Conservation (phyloP, 345 rosid species). For the Schrenkiella parvula region DNA sequence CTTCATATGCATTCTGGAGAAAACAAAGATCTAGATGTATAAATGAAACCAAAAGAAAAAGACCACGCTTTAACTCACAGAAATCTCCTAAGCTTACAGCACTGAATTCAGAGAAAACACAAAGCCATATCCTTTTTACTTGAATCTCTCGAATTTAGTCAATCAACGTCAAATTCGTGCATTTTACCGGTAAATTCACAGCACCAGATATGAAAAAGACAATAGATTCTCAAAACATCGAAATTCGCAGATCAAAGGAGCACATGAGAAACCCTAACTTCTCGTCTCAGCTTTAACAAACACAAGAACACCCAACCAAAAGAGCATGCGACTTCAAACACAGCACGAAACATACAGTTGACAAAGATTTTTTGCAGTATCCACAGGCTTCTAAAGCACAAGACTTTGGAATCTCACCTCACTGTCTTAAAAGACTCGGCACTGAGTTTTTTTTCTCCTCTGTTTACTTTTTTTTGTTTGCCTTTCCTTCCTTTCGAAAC, state of each 20-base stretch:
- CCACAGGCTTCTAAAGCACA: background rate
- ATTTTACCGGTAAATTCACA: background rate
- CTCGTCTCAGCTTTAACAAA: background rate
- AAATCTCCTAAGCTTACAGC: background rate
- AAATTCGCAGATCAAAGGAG: background rate
- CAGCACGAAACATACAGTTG: background rate
- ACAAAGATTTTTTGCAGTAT: background rate
- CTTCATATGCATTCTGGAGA: background rate
- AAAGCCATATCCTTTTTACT: background rate
- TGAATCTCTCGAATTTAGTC: background rate
- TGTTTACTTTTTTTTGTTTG: background rate
- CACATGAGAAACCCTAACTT: constrained; percentile 30
- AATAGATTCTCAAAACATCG: background rate
- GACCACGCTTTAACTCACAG: background rate
- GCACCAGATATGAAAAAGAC: background rate
- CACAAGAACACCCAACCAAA: background rate
- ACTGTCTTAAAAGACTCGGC: constrained; percentile 22
- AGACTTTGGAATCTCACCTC: constrained; percentile 30
- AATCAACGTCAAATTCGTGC: constrained; percentile 2
- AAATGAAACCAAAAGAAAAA: constrained; percentile 1
- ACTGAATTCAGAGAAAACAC: constrained; percentile 2
- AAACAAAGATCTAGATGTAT: constrained; percentile 15
- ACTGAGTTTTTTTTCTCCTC: constrained; percentile 15
- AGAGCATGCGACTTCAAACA: constrained; percentile 6
- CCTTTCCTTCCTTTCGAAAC: constrained; percentile 13